Conservation (phyloP, 495 filamentous ascomycete species). For the Pseudomonodictys pantanalensis region DNA sequence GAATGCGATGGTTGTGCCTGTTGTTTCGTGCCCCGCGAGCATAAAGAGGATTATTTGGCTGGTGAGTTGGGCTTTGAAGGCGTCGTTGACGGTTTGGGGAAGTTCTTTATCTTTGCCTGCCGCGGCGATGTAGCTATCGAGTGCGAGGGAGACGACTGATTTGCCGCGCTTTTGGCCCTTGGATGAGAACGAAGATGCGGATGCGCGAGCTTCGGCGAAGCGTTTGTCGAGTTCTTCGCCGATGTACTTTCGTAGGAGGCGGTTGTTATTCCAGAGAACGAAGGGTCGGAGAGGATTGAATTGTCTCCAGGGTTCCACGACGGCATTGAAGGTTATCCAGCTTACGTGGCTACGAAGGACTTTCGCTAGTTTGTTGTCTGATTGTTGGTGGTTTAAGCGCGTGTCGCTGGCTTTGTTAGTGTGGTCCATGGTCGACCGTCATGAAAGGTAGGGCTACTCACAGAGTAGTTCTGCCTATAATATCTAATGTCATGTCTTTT, state of each 20-base stretch:
- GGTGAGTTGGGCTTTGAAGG: no score
- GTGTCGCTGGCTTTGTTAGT: neutral
- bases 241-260: neutral
- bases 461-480: neutral
- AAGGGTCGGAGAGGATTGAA: neutral
- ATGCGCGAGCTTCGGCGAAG: no score
- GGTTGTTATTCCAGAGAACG: neutral
- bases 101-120: neutral
- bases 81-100: neutral
- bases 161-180: neutral
- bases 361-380: neutral
- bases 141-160: neutral
- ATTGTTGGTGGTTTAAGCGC: neutral
- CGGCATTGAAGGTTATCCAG: conserved; percentile 35
- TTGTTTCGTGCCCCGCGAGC: conserved; percentile 53
- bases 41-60: no score
- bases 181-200: no score
- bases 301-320: neutral
- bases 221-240: neutral
- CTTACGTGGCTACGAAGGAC: conserved; percentile 22
- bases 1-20: conserved; percentile 43
- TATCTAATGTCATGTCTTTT: neutral
- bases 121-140: neutral
- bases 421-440: neutral
- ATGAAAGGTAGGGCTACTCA: neutral